Conservation (phyloP, 306 rosid genomes). For the Comarum palustre region DNA sequence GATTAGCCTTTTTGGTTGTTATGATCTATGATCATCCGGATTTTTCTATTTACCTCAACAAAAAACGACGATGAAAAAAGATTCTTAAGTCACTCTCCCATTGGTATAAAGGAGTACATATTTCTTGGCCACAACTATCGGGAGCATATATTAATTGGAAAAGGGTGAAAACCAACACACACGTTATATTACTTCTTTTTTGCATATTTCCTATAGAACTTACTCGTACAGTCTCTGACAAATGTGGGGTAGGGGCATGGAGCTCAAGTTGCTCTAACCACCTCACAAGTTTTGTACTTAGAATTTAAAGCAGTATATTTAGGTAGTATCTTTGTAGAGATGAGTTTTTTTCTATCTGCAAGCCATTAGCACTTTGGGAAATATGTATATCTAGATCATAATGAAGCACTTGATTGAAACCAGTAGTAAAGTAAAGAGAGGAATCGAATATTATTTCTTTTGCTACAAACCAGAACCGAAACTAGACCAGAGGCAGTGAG, state of each 20-base stretch:
- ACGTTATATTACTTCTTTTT: neutral
- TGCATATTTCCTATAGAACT: neutral
- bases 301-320: neutral
- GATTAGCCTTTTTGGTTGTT: no score
- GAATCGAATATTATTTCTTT: neutral
- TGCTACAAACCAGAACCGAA: neutral
- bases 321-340: conserved; percentile 2
- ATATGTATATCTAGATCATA: conserved; percentile 6
- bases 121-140: neutral
- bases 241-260: conserved; percentile 9
- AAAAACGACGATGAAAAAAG: no score
- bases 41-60: no score
- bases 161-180: neutral
- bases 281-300: neutral
- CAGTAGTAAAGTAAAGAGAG: conserved; percentile 1
- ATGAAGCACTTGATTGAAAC: conserved; percentile 14
- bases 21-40: no score
- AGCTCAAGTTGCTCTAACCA: conserved; percentile 9
- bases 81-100: neutral
- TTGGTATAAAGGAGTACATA: neutral
- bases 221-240: conserved; percentile 10
- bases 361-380: conserved; percentile 8
- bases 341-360: neutral
- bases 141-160: neutral
- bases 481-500: neutral